Percentiles rank a stretch among this genome's conserved stretches.
These are phyloP conservation scores for Rosa lucieae DNA, from an alignment of 306 rosid genomes.

Conservation along the genomic window DNA sequence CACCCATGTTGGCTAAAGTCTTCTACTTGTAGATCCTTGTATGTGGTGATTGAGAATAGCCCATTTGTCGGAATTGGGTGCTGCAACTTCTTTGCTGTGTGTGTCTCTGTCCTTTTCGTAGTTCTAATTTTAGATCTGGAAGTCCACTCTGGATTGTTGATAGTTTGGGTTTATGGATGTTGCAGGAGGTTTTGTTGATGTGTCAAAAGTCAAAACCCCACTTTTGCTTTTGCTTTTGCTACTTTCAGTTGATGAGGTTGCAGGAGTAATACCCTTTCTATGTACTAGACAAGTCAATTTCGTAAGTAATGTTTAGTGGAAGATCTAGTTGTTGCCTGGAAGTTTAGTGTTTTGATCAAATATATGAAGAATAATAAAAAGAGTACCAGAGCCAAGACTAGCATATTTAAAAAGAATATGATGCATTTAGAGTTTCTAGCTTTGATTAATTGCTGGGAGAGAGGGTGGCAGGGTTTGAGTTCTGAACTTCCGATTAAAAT, in stretches of 20 bases:
- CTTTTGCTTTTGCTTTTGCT: background rate
- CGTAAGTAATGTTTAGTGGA: background rate
- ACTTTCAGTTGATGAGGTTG: background rate
- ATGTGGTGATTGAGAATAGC: background rate
- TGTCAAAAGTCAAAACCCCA: constrained; percentile 3
- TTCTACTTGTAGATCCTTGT: background rate
- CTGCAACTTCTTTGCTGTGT: background rate
- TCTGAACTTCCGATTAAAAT: background rate
- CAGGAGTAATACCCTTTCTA: background rate
- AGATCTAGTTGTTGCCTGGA: background rate
- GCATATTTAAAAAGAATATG: background rate
- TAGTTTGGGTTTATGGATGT: constrained; percentile 11
- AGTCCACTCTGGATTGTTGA: background rate
- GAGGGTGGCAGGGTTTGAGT: background rate
- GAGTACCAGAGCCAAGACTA: background rate
- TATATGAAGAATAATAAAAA: background rate
- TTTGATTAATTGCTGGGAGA: background rate
- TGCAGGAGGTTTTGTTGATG: background rate
- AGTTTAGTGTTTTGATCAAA: background rate
- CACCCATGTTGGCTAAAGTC: background rate
- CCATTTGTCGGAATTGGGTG: constrained; percentile 10
- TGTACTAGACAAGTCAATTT: background rate
- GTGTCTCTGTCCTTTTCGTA: background rate
- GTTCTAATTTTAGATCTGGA: constrained; percentile 18
- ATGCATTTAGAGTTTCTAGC: background rate